Conservation (phyloP, 495 filamentous ascomycete genomes). For the Neurospora tetrasperma region DNA sequence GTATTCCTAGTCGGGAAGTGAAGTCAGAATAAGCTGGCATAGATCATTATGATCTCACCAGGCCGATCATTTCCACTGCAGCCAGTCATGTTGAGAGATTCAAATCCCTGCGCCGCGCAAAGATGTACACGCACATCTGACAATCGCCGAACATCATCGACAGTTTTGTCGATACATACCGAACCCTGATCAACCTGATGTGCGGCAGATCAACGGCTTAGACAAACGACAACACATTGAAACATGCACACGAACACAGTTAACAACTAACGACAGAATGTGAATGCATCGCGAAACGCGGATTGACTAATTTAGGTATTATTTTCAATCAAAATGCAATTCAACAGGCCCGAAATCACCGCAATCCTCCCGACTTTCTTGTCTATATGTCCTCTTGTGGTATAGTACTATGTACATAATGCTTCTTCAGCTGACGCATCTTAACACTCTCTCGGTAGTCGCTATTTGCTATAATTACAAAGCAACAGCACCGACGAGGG, state of each 20-base stretch:
- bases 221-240: background rate
- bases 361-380: too few relatives aligned
- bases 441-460: background rate
- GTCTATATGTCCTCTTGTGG: background rate
- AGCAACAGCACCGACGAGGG: slow-evolving; percentile 56
- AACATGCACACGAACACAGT: background rate
- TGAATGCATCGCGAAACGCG: background rate
- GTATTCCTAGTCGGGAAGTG: background rate
- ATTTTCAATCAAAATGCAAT: background rate
- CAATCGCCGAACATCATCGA: background rate
- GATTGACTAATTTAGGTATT: background rate
- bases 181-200: background rate
- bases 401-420: background rate
- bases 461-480: slow-evolving; percentile 29
- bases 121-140: background rate
- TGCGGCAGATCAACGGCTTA: background rate
- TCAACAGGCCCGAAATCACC: too few relatives aligned
- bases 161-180: background rate
- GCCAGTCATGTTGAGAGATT: background rate
- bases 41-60: background rate
- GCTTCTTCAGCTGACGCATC: background rate
- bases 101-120: background rate
- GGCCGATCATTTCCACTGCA: background rate
- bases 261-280: background rate
- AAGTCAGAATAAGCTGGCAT: background rate